Base-by-base conservation (phyloP, 2,329 filamentous ascomycete species). In the Lachnellula willkommii region DNA sequence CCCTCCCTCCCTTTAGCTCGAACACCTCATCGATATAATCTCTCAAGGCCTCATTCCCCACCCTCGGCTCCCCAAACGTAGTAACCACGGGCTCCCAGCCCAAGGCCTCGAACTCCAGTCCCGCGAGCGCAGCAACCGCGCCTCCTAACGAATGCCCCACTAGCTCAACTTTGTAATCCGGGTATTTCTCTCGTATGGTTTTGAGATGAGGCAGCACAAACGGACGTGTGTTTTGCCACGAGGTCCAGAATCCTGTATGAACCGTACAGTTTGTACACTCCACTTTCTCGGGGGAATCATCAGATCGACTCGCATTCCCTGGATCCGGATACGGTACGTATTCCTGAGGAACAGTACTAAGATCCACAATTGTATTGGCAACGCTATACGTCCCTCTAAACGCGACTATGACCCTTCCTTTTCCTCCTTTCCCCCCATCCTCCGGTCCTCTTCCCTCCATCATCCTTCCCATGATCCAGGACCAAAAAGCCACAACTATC, bases 351-450 rank as follows among this genome's bases (percentile, higher is more conserved):
- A 93, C 79, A 2, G 91, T 95, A 60, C 89, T 91, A 54, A 99
- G 78, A 73, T 99, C 94, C 50, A 91, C 80, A 59, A 99, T 86
- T 12, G 92, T 92, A 70, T 97, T 96, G 52, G 90, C 82, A 65
- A 99, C 80, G 63, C 91, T 96, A 73, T 97, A 96, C 14, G 94
- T 97, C 24, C 94, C 94, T 47, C 94, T 85, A 67, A 97, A 97
- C 8, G 91, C 92, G 39, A 97, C 81, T 47, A 97, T 77, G 55
- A 99, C 88, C 56, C 85, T 79, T 3, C 63, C 45, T 5, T 61
- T 2, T 35, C 57, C 24, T 47, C 57, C 15, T 52, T 52, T 36
- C 49, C 59, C 15, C 39, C 15, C 17, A 1, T 42, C 17, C 17
- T 12, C 17, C 15, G 12, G 2, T 32, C 4, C 28, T 32, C 42